A percentile compares a stretch with the other conserved stretches of the same genome.
Evolutionary conservation across 805 yeast species (phyloP).

Genomic region (Candida easanensis): DNA sequence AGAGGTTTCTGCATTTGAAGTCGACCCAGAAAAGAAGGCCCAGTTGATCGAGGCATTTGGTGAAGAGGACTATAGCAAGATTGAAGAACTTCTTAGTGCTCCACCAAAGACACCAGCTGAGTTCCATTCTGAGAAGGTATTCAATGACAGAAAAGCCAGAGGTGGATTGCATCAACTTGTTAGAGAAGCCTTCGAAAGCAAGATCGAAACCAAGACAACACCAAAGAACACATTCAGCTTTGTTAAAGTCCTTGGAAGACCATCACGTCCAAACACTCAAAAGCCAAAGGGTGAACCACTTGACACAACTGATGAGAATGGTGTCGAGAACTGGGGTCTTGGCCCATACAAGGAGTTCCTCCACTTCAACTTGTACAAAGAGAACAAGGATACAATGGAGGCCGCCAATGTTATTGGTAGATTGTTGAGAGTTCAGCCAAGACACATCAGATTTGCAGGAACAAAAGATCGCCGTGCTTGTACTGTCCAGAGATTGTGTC

Average conservation of each 20-base stretch:
- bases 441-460: constrained; percentile 79
- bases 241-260: constrained; percentile 40
- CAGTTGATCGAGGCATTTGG: constrained; percentile 56
- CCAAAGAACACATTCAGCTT: constrained; percentile 62
- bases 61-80: constrained; percentile 52
- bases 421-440: constrained; percentile 71
- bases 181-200: constrained; percentile 69
- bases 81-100: constrained; percentile 48
- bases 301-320: constrained; percentile 39
- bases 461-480: constrained; percentile 97
- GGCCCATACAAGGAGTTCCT: constrained; percentile 70
- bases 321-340: constrained; percentile 64
- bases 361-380: constrained; percentile 83
- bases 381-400: constrained; percentile 97
- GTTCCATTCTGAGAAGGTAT: constrained; percentile 53
- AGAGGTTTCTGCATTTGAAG: constrained; percentile 31
- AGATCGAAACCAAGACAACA: constrained; percentile 78
- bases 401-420: constrained; percentile 74
- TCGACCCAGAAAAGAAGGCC: constrained; percentile 44
- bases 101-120: constrained; percentile 42
- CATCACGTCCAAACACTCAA: constrained; percentile 6
- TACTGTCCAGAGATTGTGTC: constrained; percentile 79
- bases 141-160: constrained; percentile 69
- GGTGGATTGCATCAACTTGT: constrained; percentile 76
- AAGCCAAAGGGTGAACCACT: constrained; percentile 28